Percentiles rank a stretch among this genome's conserved stretches.
These are phyloP conservation scores for Cenchrus americanus DNA, from an alignment of 176 grass and related monocot species.

Conservation along the genomic window DNA sequence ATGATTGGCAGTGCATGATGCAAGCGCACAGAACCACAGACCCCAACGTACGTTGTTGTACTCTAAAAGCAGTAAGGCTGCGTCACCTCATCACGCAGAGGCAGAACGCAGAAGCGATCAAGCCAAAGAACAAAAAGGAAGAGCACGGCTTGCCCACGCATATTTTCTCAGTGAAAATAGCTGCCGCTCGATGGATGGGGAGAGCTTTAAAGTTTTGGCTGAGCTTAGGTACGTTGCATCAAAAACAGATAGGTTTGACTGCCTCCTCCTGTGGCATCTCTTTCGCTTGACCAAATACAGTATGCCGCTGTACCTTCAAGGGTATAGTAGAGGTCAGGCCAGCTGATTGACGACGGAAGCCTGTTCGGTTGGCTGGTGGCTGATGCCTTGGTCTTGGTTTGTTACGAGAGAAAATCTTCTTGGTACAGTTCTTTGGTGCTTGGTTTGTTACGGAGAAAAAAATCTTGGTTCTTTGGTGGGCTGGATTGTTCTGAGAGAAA, in stretches of 20 bases:
- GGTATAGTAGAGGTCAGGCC: too few species aligned
- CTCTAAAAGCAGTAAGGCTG: slow-evolving; percentile 43
- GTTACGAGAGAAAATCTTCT: too few species aligned
- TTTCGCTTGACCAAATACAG: slow-evolving; percentile 33
- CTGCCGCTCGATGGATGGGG: not conserved
- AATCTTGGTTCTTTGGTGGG: too few species aligned
- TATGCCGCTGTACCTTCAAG: slow-evolving; percentile 1
- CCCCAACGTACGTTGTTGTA: not conserved
- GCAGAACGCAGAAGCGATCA: not conserved
- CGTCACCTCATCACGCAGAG: slow-evolving; percentile 26
- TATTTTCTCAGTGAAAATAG: slow-evolving; percentile 40
- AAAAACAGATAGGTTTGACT: slow-evolving; percentile 44
- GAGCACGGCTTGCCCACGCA: slow-evolving; percentile 34
- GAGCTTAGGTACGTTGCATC: slow-evolving; percentile 18
- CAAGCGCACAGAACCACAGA: not conserved
- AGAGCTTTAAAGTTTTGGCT: slow-evolving; percentile 37
- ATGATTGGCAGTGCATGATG: slow-evolving; percentile 34
- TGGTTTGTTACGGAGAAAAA: too few species aligned
- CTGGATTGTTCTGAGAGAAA: too few species aligned
- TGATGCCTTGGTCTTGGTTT: too few species aligned
- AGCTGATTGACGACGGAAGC: not conserved
- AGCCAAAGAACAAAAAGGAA: slow-evolving; percentile 39
- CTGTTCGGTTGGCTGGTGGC: too few species aligned
- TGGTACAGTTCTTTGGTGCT: too few species aligned
- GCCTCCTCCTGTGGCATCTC: slow-evolving; percentile 20